A percentile compares a stretch with the other conserved stretches of the same genome.
These are phyloP conservation scores for Cadophora luteo-olivacea DNA, from an alignment of 2,329 filamentous ascomycete species.

Conservation along the genomic window DNA sequence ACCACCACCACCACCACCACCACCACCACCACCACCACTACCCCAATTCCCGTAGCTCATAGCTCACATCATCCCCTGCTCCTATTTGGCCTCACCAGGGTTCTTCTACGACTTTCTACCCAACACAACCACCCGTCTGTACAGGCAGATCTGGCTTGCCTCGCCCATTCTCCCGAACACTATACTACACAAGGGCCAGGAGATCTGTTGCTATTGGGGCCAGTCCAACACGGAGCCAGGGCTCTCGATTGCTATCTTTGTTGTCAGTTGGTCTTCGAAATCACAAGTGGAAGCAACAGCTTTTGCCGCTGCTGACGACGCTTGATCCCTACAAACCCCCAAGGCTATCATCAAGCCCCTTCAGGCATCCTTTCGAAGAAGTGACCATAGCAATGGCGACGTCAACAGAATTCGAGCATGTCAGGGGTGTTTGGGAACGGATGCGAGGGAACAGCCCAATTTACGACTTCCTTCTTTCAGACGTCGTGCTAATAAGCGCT, in stretches of 20 bases:
- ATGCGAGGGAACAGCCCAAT: conserved; percentile 53
- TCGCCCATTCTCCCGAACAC: not conserved
- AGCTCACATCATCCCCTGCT: not conserved
- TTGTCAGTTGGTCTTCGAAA: not conserved
- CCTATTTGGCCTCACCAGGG: not conserved
- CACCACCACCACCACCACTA: too few species aligned
- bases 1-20: too few species aligned
- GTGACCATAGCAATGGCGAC: conserved; percentile 26
- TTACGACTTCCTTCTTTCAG: conserved; percentile 59
- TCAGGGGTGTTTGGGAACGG: conserved; percentile 39
- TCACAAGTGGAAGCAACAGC: not conserved
- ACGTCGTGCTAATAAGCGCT: conserved; percentile 53
- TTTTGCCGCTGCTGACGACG: conserved; percentile 32
- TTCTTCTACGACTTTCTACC: not conserved
- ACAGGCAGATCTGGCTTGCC: too few species aligned
- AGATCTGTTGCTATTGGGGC: not conserved
- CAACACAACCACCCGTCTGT: too few species aligned
- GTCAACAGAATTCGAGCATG: conserved; percentile 38
- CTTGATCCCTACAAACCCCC: not conserved
- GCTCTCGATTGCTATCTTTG: not conserved
- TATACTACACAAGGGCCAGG: not conserved
- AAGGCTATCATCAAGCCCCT: conserved; percentile 21
- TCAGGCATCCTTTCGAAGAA: conserved; percentile 18
- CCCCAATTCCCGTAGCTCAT: too few species aligned
- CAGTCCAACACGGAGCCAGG: not conserved